phyloP scores from a whole-genome alignment of 2,329 filamentous ascomycete genomes.

The Colletotrichum ledebouriae region DNA sequence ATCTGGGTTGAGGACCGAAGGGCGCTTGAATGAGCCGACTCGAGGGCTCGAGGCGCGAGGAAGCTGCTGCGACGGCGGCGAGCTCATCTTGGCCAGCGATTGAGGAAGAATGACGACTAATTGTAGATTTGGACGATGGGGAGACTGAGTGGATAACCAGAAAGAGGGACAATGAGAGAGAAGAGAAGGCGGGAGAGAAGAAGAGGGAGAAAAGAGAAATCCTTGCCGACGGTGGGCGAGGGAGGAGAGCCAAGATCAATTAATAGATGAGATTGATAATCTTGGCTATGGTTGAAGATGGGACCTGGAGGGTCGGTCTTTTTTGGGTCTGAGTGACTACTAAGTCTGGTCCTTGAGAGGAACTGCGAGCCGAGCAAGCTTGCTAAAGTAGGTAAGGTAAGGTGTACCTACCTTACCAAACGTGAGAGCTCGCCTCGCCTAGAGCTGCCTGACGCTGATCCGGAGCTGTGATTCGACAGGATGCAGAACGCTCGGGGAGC shows the following conservation, averaged over 20 bases:
- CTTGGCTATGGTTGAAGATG: conserved; percentile 28
- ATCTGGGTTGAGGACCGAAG: conserved; percentile 50
- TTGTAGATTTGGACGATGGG: neutral
- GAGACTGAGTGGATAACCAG: neutral
- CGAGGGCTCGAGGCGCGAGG: conserved; percentile 35
- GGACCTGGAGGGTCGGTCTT: conserved; percentile 35
- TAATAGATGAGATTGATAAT: conserved; percentile 41
- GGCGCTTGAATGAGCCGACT: conserved; percentile 44
- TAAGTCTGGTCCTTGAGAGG: neutral
- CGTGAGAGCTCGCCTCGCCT: conserved; percentile 31
- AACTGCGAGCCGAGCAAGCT: conserved; percentile 1
- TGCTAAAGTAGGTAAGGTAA: conserved; percentile 7
- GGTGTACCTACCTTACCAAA: too few species aligned
- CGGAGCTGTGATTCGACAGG: conserved; percentile 25
- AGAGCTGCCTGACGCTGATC: conserved; percentile 12
- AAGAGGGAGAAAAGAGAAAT: conserved; percentile 21
- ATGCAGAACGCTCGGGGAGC: conserved; percentile 27
- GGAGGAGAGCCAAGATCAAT: conserved; percentile 26
- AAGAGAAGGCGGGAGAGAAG: conserved; percentile 7
- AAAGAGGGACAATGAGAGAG: neutral
- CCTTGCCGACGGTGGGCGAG: conserved; percentile 24
- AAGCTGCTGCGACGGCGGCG: conserved; percentile 26
- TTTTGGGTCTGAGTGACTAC: conserved; percentile 27
- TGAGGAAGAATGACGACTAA: conserved; percentile 4
- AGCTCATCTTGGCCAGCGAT: conserved; percentile 34